phyloP scores from a whole-genome alignment of 352 stramenopile species.

The Phytophthora agathidicida region DNA sequence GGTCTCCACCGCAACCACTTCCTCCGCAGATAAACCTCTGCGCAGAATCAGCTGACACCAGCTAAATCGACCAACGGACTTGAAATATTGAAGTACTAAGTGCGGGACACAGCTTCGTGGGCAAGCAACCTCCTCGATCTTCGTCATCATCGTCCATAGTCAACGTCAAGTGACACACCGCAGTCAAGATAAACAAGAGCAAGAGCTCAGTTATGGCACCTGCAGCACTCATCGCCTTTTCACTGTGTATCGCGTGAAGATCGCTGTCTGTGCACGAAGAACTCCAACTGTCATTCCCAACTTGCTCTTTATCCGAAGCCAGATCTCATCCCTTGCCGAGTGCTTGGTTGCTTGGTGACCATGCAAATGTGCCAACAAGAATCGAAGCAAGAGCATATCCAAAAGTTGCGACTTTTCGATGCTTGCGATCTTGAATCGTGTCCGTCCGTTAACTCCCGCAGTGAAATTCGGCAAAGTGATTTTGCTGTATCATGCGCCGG shows the following conservation, averaged over 20 bases:
- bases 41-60: neutral
- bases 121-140: conserved; percentile 27
- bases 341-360: too few species aligned
- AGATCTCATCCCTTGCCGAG: conserved; percentile 2
- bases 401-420: too few species aligned
- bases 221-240: conserved; percentile 42
- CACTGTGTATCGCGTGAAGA: conserved; percentile 42
- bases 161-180: conserved; percentile 57
- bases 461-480: conserved; percentile 1
- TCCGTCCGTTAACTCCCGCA: conserved; percentile 12
- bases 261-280: conserved; percentile 44
- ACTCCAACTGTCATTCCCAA: conserved; percentile 32
- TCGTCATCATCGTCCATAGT: conserved; percentile 20
- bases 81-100: conserved; percentile 38
- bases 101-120: conserved; percentile 36
- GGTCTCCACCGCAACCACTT: conserved; percentile 46
- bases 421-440: conserved; percentile 18
- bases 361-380: conserved; percentile 16
- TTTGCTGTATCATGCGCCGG: conserved; percentile 17
- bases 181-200: conserved; percentile 56
- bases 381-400: neutral
- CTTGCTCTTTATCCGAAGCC: conserved; percentile 13
- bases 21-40: conserved; percentile 34
- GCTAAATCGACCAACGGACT: neutral
- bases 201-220: conserved; percentile 46